Conservation (phyloP, 1,284 basidiomycete genomes). For the Ustilago lituana region DNA sequence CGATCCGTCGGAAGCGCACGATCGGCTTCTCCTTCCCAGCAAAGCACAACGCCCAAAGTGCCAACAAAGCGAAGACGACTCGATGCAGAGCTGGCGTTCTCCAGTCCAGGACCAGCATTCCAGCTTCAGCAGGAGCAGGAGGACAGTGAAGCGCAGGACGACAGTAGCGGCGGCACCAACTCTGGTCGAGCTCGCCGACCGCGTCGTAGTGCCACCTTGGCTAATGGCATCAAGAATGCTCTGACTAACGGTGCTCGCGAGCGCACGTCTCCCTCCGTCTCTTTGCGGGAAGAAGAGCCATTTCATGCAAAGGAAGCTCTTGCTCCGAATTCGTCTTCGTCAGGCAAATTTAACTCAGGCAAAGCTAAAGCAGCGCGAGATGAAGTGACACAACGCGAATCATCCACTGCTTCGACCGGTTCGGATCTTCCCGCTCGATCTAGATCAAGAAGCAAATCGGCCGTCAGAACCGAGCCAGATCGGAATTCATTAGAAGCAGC, state of each 20-base stretch:
- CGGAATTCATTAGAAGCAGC: background rate
- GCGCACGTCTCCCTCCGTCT: constrained; percentile 2
- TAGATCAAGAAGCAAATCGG: constrained; percentile 35
- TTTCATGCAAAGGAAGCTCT: background rate
- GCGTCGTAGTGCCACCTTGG: constrained; percentile 25
- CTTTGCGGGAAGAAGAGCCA: constrained; percentile 10
- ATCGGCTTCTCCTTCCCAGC: constrained; percentile 16
- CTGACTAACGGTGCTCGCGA: constrained; percentile 9
- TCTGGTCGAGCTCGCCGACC: constrained; percentile 22
- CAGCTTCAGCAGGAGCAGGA: constrained; percentile 23
- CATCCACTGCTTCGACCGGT: constrained; percentile 6
- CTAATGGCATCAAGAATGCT: constrained; percentile 1
- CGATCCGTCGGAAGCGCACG: constrained; percentile 10
- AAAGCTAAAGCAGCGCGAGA: constrained; percentile 19
- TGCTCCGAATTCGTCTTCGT: background rate
- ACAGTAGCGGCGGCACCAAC: constrained; percentile 3
- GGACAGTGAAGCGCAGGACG: constrained; percentile 9
- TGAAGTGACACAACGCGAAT: constrained; percentile 8
- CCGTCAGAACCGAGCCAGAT: constrained; percentile 14
- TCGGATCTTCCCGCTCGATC: constrained; percentile 15
- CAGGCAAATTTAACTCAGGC: constrained; percentile 5
- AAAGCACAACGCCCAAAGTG: constrained; percentile 17
- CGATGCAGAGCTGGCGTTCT: constrained; percentile 59
- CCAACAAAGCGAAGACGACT: constrained; percentile 49
- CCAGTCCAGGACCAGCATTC: constrained; percentile 62